Evolutionary conservation across 2,329 filamentous ascomycete genomes (phyloP), one percentile per base, ranked within the genome.

Genomic region (Orbilia quercus): DNA sequence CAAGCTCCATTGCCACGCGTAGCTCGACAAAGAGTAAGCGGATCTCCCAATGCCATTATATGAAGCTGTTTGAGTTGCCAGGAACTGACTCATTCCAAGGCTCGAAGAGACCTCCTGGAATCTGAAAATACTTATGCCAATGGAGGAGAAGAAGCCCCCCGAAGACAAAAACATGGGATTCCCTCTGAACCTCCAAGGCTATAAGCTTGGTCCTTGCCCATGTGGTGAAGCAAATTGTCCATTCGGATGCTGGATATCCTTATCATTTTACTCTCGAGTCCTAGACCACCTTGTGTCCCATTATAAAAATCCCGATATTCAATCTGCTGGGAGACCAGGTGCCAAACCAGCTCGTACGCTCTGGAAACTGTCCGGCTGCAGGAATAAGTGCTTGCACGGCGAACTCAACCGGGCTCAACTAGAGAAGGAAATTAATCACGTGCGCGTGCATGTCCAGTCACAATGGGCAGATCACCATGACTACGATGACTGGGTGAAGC

Each of bases 401-500:
- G 12, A 9, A 14, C 16, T 47, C 5, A 34, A 22, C 23, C 6
- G 38, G 23, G 0, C 1, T 5, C 55, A 48, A 22, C 18, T 59
- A 12, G 28, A 59, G n/a, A 34, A 20, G 48, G 55, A 59, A n/a
- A 14, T 59, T 1, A 1, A 7, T 16, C 55, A 59, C 22, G 42
- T 25, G 2, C 12, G 36, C 22, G 11, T n/a, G 1, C 42, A 59
- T 18, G 16, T 48, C 6, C 20, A 12, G 18, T 16, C 20, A 1
- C 42, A 47, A n/a, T 59, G 55, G 55, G 40, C 55, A 2, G 55
- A 59, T 36, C 38, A 40, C 16, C 42, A 47, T 47, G 40, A 47
- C 7, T 48, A 48, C 38, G n/a, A 48, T 16, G 9, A 18, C 23
- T 59, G 42, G 40, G 7, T 23, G 23, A n/a, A 47, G n/a, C 50